Evolutionary conservation across 2,329 filamentous ascomycete genomes (phyloP).

Genomic region (Fusarium secorum): DNA sequence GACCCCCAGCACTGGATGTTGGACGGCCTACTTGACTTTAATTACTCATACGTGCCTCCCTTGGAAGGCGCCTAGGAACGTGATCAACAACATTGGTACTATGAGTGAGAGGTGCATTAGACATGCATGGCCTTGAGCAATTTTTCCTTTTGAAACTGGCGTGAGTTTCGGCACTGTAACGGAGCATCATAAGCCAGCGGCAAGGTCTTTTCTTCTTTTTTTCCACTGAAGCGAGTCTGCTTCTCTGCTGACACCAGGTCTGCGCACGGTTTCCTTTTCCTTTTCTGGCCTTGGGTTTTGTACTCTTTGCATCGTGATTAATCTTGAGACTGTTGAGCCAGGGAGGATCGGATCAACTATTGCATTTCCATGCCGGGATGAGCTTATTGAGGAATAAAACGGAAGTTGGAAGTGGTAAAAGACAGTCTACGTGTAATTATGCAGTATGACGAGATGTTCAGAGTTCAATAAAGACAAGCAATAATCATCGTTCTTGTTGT

Average conservation of each 20-base stretch:
- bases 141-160: not conserved
- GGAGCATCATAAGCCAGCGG: not conserved
- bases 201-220: not conserved
- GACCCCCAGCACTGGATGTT: conserved; percentile 94
- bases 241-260: conserved; percentile 1
- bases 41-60: conserved; percentile 68
- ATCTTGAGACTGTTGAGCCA: conserved; percentile 18
- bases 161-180: conserved; percentile 14
- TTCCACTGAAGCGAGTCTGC: not conserved
- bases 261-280: not conserved
- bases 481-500: conserved; percentile 22
- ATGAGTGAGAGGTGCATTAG: not conserved
- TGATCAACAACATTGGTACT: not conserved
- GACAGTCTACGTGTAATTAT: conserved; percentile 18
- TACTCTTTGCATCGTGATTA: conserved; percentile 26
- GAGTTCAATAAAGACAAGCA: conserved; percentile 13
- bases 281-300: not conserved
- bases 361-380: not conserved
- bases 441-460: conserved; percentile 34
- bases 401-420: conserved; percentile 2
- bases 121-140: not conserved
- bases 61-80: conserved; percentile 59
- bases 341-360: not conserved
- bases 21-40: conserved; percentile 83
- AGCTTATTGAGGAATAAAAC: not conserved